These are phyloP conservation scores for Fusarium anthophilum DNA, from an alignment of 2,329 filamentous ascomycete species.

Conservation along the genomic window DNA sequence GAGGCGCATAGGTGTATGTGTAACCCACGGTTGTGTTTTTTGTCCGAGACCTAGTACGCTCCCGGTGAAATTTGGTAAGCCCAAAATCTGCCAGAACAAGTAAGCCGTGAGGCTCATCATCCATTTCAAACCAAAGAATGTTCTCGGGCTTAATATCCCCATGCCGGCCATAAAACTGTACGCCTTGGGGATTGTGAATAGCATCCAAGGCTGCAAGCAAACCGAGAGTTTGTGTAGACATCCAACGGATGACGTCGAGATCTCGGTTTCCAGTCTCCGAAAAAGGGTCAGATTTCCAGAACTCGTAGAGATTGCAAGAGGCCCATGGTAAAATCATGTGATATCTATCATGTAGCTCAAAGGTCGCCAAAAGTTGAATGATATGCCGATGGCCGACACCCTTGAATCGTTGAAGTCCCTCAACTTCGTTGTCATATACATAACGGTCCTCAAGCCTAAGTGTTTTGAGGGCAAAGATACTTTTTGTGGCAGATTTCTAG, in stretches of 20 bases:
- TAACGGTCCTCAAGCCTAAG: neutral
- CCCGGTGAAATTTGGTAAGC: neutral
- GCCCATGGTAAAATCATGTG: neutral
- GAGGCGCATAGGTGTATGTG: neutral
- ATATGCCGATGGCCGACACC: neutral
- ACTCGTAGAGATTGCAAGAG: neutral
- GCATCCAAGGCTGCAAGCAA: neutral
- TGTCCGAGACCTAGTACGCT: neutral
- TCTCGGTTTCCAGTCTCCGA: neutral
- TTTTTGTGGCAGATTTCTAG: neutral
- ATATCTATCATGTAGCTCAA: neutral
- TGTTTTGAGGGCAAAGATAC: neutral
- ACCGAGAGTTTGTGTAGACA: neutral
- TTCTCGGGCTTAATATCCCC: neutral
- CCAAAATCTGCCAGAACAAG: neutral
- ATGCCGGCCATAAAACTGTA: neutral
- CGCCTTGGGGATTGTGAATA: neutral
- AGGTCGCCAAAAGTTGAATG: neutral
- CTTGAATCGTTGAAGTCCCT: neutral
- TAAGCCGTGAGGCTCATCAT: neutral
- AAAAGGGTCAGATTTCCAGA: neutral
- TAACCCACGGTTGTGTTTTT: neutral
- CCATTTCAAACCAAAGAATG: neutral
- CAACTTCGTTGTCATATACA: neutral
- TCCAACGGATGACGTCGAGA: neutral